Evolutionary conservation across 177 flowering plant genomes (phyloP), one percentile per base, ranked within the genome.

Genomic region (Vitis hybrid): DNA sequence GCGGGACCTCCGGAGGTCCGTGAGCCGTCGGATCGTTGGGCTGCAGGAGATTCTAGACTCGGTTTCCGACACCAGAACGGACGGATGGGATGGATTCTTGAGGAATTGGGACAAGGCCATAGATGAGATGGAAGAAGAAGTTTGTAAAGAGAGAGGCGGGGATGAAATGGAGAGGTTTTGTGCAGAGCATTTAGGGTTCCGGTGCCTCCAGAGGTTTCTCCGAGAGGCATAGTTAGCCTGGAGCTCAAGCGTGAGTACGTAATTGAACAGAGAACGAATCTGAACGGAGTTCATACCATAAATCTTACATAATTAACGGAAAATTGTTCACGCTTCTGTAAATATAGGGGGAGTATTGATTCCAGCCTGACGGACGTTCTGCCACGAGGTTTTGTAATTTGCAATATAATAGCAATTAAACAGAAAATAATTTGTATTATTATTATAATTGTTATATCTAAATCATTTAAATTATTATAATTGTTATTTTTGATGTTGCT

Each of bases 1-100:
- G 32, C 82, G 95, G 71, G 97, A 92, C 66, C 75, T 86, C 66
- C 71, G 98, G 84, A 81, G 93, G 77, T 76, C 75, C 50, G 84
- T 85, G 21, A 92, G 94, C 86, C 90, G 88, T 62, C 78, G 88
- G 88, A 86, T 94, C 75, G 95, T 91, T 41, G 94, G 84, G 65
- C 24, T 92, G 78, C 97, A 87, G 82, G 97, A 94, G 82, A 82
- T 92, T 10, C 57, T 91, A 58, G 99, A 94, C 76, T 85, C 82
- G 13, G 75, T 92, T 8, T 70, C 82, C 3, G 87, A 69, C 18
- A 71, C 80, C 6, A 71, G 73, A 58, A 65, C 76, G 48, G 73
- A 55, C 8, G 79, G 68, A 13, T 61, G 63, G 58, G 81, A 73
- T 15, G 82, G 81, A 56, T 66, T 73, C 3, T 52, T 75, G 80